Percentiles rank a stretch among this genome's conserved stretches.
phyloP scores from a whole-genome alignment of 352 stramenopile species.

The Pythium angustatum region DNA sequence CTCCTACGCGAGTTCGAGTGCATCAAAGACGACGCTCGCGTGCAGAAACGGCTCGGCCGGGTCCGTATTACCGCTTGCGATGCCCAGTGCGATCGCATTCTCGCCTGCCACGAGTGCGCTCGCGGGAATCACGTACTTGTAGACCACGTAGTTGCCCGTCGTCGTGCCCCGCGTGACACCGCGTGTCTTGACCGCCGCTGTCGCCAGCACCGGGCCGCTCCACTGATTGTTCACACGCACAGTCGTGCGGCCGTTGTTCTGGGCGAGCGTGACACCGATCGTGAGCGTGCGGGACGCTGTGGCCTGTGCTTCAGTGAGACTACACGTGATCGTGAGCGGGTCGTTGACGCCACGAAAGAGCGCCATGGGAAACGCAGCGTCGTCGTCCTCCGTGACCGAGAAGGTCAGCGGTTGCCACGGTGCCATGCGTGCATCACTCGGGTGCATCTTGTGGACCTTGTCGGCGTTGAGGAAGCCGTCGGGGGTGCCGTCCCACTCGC shows the following conservation, averaged over 20 bases:
- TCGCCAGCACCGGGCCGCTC: conserved; percentile 32
- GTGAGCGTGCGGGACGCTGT: conserved; percentile 31
- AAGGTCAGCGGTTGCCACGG: conserved; percentile 34
- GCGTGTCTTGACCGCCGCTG: conserved; percentile 43
- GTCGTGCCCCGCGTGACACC: conserved; percentile 49
- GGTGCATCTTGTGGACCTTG: conserved; percentile 60
- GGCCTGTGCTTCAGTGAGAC: conserved; percentile 32
- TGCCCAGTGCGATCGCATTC: conserved; percentile 42
- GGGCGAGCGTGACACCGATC: conserved; percentile 45
- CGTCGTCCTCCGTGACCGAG: conserved; percentile 21
- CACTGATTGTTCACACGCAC: conserved; percentile 49
- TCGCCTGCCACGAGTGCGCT: conserved; percentile 36
- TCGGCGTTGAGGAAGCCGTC: conserved; percentile 51
- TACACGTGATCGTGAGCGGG: conserved; percentile 38
- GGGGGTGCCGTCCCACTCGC: conserved; percentile 51
- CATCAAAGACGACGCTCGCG: conserved; percentile 50
- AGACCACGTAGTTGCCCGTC: conserved; percentile 50
- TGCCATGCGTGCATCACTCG: conserved; percentile 44
- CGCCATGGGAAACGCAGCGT: conserved; percentile 41
- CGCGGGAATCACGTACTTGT: conserved; percentile 48
- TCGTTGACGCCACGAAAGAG: conserved; percentile 53
- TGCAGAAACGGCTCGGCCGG: conserved; percentile 42
- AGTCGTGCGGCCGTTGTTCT: conserved; percentile 32
- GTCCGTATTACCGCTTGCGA: conserved; percentile 47
- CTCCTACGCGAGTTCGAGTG: conserved; percentile 43